These are phyloP conservation scores for Xylariales sp. DNA, from an alignment of 2,329 filamentous ascomycete species.

Conservation along the genomic window DNA sequence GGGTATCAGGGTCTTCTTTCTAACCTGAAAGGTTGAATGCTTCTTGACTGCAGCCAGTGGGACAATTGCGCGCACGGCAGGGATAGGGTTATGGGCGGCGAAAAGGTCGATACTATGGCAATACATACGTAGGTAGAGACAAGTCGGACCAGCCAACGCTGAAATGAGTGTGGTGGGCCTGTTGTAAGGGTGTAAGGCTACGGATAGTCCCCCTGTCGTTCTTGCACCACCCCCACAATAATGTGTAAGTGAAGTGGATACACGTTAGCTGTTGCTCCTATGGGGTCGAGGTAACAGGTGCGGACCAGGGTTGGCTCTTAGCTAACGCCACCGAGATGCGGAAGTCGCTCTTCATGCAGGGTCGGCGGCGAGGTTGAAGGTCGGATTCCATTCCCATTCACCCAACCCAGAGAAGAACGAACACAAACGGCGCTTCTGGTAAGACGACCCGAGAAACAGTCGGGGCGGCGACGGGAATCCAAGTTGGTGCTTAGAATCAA, in stretches of 20 bases:
- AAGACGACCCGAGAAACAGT: no score
- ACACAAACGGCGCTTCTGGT: no score
- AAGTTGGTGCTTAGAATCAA: no score
- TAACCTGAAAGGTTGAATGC: slow-evolving; percentile 19
- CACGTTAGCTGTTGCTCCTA: not conserved
- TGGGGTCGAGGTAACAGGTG: not conserved
- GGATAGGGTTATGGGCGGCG: no score
- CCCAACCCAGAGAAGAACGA: no score
- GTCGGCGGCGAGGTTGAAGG: slow-evolving; percentile 17
- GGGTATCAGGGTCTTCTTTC: slow-evolving; percentile 22
- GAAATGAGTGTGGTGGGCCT: no score
- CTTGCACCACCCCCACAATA: not conserved
- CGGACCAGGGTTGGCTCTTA: slow-evolving; percentile 19
- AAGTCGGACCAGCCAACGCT: no score
- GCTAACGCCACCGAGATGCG: slow-evolving; percentile 31
- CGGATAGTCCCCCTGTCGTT: not conserved
- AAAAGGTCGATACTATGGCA: no score
- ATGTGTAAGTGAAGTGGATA: not conserved
- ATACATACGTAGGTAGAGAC: no score
- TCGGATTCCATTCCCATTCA: slow-evolving; percentile 1
- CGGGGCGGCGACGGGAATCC: no score
- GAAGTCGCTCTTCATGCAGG: slow-evolving; percentile 29
- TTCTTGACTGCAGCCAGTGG: slow-evolving; percentile 20
- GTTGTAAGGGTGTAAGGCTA: no score
- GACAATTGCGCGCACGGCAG: slow-evolving; percentile 9